Percentiles rank a stretch among this genome's conserved stretches.
Evolutionary conservation across 305 asterid genomes (phyloP).

Genomic region (Stenogyne calaminthoides): DNA sequence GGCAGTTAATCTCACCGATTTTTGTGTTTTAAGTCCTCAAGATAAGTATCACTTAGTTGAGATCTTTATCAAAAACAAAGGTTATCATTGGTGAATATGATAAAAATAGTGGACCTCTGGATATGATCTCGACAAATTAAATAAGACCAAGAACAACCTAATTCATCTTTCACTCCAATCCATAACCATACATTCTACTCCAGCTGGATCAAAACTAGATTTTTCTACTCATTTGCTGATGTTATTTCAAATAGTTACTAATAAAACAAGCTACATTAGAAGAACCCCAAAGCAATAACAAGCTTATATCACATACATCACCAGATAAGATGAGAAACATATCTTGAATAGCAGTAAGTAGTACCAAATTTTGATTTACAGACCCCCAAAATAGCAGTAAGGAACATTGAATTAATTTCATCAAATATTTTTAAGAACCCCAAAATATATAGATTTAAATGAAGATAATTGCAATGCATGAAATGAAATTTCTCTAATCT

Average conservation of each 20-base stretch:
- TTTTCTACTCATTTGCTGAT: too few species aligned
- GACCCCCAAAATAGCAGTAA: too few species aligned
- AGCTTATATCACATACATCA: background rate
- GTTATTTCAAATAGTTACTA: too few species aligned
- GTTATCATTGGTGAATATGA: too few species aligned
- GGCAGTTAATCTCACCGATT: background rate
- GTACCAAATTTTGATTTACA: background rate
- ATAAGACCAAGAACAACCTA: conserved; percentile 8
- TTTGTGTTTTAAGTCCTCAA: background rate
- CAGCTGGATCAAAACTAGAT: background rate
- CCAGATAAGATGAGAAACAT: background rate
- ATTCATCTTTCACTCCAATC: background rate
- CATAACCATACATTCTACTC: background rate
- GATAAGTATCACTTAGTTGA: too few species aligned
- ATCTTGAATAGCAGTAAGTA: background rate
- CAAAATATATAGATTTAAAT: background rate
- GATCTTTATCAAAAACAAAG: too few species aligned
- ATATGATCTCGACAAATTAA: background rate
- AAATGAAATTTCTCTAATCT: background rate
- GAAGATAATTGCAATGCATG: background rate
- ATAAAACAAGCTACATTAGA: too few species aligned
- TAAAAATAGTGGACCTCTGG: too few species aligned
- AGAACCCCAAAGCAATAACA: too few species aligned
- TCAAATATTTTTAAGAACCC: background rate
- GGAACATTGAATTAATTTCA: background rate